Evolutionary conservation across 441 rosid genomes (phyloP).

Genomic region (Kokia cookei): DNA sequence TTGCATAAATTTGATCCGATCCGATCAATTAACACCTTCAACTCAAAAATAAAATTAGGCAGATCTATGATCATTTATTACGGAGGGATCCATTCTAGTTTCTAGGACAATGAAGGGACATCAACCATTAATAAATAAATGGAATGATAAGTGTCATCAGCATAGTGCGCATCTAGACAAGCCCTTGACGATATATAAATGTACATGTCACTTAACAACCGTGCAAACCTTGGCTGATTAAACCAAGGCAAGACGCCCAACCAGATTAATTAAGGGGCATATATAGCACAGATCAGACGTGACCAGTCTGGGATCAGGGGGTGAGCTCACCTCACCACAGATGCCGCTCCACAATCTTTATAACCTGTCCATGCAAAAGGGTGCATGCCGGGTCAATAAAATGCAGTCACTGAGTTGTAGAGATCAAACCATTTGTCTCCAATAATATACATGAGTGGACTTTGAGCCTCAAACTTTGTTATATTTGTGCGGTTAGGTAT

Average conservation of each 20-base stretch:
- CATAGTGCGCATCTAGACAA: not conserved
- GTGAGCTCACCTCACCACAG: constrained; percentile 10
- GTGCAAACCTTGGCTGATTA: constrained; percentile 11
- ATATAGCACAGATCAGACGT: not conserved
- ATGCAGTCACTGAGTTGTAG: not conserved
- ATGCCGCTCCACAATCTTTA: constrained; percentile 11
- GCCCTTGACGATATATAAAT: constrained; percentile 12
- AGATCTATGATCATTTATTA: not conserved
- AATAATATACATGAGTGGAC: not conserved
- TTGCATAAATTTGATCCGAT: no score
- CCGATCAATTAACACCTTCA: no score
- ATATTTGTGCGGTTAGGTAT: not conserved
- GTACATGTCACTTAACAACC: constrained; percentile 27
- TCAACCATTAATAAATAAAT: not conserved
- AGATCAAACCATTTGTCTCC: not conserved
- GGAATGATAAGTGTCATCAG: constrained; percentile 5
- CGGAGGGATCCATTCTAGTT: not conserved
- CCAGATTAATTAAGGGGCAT: not conserved
- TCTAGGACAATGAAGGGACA: not conserved
- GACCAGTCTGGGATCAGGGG: constrained; percentile 19
- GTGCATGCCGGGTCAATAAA: constrained; percentile 22
- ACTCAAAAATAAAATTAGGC: not conserved
- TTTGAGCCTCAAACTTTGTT: constrained; percentile 14
- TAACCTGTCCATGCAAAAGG: constrained; percentile 20
- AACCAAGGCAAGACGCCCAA: not conserved